Percentiles rank a stretch among this genome's conserved stretches.
These are phyloP conservation scores for Pseudotsuga menziesii DNA, from an alignment of 75 land plant genomes.

Conservation along the genomic window DNA sequence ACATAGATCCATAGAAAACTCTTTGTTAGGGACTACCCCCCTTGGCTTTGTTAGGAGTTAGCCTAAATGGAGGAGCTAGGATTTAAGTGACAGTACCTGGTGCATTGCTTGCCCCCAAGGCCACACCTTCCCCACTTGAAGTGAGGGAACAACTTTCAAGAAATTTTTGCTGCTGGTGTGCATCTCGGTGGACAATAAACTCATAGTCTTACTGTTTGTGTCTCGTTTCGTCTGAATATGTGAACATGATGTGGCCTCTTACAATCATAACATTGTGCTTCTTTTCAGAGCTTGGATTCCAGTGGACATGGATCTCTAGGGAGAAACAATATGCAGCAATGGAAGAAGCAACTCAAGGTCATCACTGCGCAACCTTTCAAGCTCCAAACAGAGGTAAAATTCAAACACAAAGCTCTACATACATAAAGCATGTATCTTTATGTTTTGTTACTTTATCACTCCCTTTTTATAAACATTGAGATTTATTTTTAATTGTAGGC, in stretches of 20 bases:
- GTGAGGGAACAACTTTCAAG: too few relatives aligned
- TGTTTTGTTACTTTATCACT: neutral
- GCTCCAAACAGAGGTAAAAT: conserved; percentile 78
- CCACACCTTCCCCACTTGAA: too few relatives aligned
- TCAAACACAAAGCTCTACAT: neutral
- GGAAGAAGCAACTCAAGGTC: conserved; percentile 46
- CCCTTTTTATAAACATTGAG: neutral
- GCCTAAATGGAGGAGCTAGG: too few relatives aligned
- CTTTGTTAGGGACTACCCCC: too few relatives aligned
- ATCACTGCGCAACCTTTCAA: conserved; percentile 76
- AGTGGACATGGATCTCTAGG: conserved; percentile 10
- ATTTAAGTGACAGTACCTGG: too few relatives aligned
- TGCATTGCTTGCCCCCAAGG: too few relatives aligned
- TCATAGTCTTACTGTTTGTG: neutral
- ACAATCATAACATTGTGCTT: conserved; percentile 24
- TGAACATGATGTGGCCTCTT: neutral
- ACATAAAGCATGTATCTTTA: neutral
- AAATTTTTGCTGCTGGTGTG: too few relatives aligned
- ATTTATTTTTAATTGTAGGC: neutral
- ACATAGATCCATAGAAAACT: too few relatives aligned
- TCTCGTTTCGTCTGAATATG: neutral
- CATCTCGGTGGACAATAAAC: too few relatives aligned
- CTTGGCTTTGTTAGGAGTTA: too few relatives aligned
- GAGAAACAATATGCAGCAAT: conserved; percentile 22
- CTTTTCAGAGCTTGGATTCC: conserved; percentile 40